Evolutionary conservation across 495 filamentous ascomycete genomes (phyloP).

Genomic region (Aspergillus ostianus): DNA sequence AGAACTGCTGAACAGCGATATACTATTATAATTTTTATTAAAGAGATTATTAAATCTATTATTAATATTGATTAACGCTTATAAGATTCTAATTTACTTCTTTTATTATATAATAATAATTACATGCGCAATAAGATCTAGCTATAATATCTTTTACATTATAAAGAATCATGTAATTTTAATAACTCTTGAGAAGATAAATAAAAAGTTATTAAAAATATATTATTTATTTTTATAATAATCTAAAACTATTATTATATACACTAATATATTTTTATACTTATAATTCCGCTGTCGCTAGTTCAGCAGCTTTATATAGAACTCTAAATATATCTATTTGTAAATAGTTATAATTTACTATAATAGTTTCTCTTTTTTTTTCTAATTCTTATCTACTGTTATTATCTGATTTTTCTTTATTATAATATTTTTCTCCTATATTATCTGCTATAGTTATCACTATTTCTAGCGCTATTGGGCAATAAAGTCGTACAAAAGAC

Average conservation of each 20-base stretch:
- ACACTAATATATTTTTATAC: slow-evolving; percentile 16
- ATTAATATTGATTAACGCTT: background rate
- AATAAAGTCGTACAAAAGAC: no score
- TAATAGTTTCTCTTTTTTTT: no score
- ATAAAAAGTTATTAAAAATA: slow-evolving; percentile 2
- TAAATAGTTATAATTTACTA: no score
- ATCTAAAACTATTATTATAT: slow-evolving; percentile 4
- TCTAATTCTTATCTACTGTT: no score
- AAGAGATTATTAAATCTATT: background rate
- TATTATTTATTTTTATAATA: background rate
- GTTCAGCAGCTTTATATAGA: slow-evolving; percentile 20
- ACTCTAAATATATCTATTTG: no score
- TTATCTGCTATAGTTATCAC: no score
- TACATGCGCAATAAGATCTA: slow-evolving; percentile 1
- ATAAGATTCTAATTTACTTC: background rate
- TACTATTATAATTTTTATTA: background rate
- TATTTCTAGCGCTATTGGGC: no score
- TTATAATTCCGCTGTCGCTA: slow-evolving; percentile 1
- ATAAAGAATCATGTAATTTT: slow-evolving; percentile 18
- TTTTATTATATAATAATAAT: slow-evolving; percentile 4
- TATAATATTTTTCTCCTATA: no score
- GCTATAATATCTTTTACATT: slow-evolving; percentile 8
- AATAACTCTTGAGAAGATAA: slow-evolving; percentile 8
- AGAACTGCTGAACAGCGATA: no score
- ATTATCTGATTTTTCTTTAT: no score